Evolutionary conservation across 495 filamentous ascomycete genomes (phyloP), one percentile per base, ranked within the genome.

Genomic region (Neurospora sp.): DNA sequence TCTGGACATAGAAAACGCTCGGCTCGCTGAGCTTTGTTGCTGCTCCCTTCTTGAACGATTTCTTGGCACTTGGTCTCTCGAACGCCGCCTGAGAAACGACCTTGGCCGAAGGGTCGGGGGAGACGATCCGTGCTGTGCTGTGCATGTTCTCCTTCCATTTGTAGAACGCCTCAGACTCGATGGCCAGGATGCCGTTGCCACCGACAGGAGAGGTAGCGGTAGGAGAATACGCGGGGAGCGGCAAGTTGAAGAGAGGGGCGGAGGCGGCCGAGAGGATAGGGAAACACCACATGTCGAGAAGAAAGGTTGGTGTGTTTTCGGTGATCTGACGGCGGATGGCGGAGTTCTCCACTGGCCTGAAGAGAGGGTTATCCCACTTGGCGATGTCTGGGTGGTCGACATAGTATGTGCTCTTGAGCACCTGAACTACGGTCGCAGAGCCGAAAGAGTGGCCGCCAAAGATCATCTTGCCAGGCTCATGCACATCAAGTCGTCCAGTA

Each of bases 391-490:
- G 81, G 27, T 78, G 81, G 23, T 77, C 78, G 72, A 81, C 83
- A 78, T 92, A 92, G 82, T 88, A 92, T 42, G 90, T 85, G 40
- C 85, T 89, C 78, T 95, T 95, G 75, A 93, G 79, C 69, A 95
- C 86, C 76, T 94, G 92, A 5, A 91, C 85, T 39, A 88, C 83
- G 27, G 90, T 92, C 0, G 91, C 84, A 27, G 90, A 90, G 66
- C 92, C 92, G 76, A 95, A 94, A 18, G 89, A 91, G 80, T 95
- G 92, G 9, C 92, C 92, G 1, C 85, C 86, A 80, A 90, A 93
- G 62, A 88, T 87, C 2, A 94, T 85, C n/a, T 82, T 84, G 8
- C 92, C 93, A 0, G 93, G 91, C n/a, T 83, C 81, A 70, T 88
- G 86, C 8, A 95, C 84, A 74, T 92, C 87, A 38, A 95, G 83